phyloP scores from a whole-genome alignment of 1,139 yeast genomes.

The Magnusiomyces sp. region DNA sequence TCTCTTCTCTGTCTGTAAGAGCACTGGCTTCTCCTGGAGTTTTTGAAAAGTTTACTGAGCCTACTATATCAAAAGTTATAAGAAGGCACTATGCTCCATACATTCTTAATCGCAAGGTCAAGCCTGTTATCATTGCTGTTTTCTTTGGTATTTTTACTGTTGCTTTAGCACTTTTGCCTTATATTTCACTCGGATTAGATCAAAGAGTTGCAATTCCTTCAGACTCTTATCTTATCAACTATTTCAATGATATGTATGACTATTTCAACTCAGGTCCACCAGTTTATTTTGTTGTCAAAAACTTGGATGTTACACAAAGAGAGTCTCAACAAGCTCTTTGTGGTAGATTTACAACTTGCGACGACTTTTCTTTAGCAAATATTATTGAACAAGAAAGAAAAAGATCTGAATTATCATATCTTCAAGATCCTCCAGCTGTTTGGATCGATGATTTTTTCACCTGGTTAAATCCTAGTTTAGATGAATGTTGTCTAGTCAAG shows the following conservation, averaged over 20 bases:
- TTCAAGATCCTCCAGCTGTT: constrained; percentile 75
- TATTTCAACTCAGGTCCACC: constrained; percentile 89
- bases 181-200: constrained; percentile 69
- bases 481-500: constrained; percentile 65
- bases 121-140: constrained; percentile 42
- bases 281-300: constrained; percentile 67
- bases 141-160: constrained; percentile 59
- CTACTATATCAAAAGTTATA: constrained; percentile 36
- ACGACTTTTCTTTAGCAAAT: constrained; percentile 68
- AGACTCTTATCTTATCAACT: constrained; percentile 70
- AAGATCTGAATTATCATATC: constrained; percentile 52
- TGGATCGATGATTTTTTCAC: constrained; percentile 90
- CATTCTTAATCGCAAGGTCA: constrained; percentile 42
- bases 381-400: constrained; percentile 81
- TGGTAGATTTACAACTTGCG: constrained; percentile 80
- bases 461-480: constrained; percentile 80
- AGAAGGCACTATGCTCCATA: constrained; percentile 47
- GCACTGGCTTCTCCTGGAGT: constrained; percentile 24
- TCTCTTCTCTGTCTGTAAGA: constrained; percentile 20
- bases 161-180: constrained; percentile 62
- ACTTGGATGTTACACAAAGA: constrained; percentile 52
- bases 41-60: constrained; percentile 23
- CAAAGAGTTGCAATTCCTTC: constrained; percentile 82
- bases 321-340: constrained; percentile 65
- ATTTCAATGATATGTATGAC: constrained; percentile 66